Evolutionary conservation across 2,329 filamentous ascomycete species (phyloP), one percentile per base, ranked within the genome.

Genomic region (Hypoxylon sp.): DNA sequence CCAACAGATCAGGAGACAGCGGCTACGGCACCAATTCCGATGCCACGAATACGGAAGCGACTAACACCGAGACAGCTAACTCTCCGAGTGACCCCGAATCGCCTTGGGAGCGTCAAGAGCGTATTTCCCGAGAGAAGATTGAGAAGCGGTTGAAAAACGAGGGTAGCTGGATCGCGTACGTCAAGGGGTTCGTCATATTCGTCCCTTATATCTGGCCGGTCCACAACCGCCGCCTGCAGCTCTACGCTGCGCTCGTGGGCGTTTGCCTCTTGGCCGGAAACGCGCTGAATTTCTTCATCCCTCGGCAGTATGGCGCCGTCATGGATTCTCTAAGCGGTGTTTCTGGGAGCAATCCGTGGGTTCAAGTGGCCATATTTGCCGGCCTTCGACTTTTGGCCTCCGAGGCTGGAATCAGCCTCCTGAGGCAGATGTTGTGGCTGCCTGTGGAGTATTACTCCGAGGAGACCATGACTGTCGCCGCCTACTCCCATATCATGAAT

Each of bases 231-330:
- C 73, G 76, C 11, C 81, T 95, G 15, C 90, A 95, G 70, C 72
- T 89, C 15, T 87, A 87, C 50, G 83, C 90, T 17, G 76, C 83
- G 9, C 78, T 90, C 3, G 87, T 95, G 40, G 82, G 83, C 0
- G 38, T 90, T 1, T 89, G 89, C 64, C 78, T 95, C 18, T 72
- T 92, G n/a, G 77, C 81, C 48, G 84, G 87, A 52, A 91, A 93
- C 63, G 84, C 84, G 4, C 78, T 96, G 46, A 91, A 92, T 66
- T 78, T 96, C 11, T 76, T 96, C 37, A 85, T 92, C 26, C 92
- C 92, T n/a, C 83, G 89, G 17, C 90, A 95, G 70, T 84, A 94
- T 26, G 92, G 91, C 62, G 85, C 90, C 55, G 87, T 96, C 62
- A 88, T 91, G 62, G 86, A 95, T 67, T 84, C 84, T 58, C 76